phyloP scores from a whole-genome alignment of 345 rosid genomes.

The Camelina hispida region DNA sequence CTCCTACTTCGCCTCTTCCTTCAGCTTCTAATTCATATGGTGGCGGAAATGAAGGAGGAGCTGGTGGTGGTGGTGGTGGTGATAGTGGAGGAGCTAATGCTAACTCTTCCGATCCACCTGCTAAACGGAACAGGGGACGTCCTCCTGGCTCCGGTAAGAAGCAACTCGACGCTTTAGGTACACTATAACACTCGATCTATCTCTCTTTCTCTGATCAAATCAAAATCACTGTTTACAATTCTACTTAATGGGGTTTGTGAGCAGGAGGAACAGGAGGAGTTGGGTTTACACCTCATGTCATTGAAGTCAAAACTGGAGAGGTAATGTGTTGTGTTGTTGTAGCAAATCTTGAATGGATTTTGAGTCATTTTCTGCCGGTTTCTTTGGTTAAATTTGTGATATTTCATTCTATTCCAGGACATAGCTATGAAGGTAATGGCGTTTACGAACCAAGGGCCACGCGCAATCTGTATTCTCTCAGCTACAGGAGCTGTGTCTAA shows the following conservation, averaged over 20 bases:
- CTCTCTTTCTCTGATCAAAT: constrained; percentile 11
- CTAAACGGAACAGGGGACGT: constrained; percentile 80
- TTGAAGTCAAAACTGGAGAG: constrained; percentile 83
- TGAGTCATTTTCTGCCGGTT: not conserved
- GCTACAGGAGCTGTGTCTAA: constrained; percentile 89
- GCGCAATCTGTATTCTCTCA: constrained; percentile 90
- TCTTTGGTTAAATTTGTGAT: not conserved
- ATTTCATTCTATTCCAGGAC: constrained; percentile 60
- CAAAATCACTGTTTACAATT: constrained; percentile 11
- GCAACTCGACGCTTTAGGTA: constrained; percentile 96
- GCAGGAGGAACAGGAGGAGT: constrained; percentile 90
- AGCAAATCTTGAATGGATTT: not conserved
- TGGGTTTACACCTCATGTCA: constrained; percentile 99
- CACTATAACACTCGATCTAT: constrained; percentile 20
- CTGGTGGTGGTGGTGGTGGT: constrained; percentile 22
- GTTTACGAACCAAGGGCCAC: constrained; percentile 87
- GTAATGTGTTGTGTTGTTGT: constrained; percentile 48
- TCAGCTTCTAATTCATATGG: constrained; percentile 54
- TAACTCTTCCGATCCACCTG: constrained; percentile 56
- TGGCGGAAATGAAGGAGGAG: constrained; percentile 36
- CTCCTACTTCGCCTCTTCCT: constrained; percentile 65
- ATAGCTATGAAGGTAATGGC: constrained; percentile 73
- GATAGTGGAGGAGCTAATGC: constrained; percentile 40
- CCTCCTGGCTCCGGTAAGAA: constrained; percentile 94
- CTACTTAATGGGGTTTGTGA: not conserved